Percentiles rank a stretch among this genome's conserved stretches.
Conservation (phyloP, 768 basidiomycete species). For the Baorangia bicolor region DNA sequence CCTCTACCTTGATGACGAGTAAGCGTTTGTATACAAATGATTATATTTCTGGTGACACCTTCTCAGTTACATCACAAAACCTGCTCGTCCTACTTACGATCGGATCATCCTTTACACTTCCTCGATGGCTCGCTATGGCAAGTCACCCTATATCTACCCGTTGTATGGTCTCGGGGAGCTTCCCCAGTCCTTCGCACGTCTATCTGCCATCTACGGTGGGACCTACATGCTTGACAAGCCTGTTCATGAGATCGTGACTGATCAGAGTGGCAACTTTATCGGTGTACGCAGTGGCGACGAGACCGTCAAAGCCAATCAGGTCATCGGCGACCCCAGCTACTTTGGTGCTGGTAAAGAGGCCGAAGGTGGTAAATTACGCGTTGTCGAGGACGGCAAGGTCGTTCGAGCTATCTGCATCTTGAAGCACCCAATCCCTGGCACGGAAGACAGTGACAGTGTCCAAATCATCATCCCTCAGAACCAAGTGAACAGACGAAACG, state of each 20-base stretch:
- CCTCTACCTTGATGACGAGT: conserved; percentile 97
- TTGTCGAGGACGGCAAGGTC: conserved; percentile 91
- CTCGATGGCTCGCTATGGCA: conserved; percentile 98
- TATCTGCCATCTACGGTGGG: conserved; percentile 97
- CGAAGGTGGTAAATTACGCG: conserved; percentile 78
- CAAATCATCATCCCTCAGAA: conserved; percentile 99
- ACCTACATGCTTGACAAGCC: conserved; percentile 99
- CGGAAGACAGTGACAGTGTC: conserved; percentile 90
- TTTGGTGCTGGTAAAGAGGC: conserved; percentile 73
- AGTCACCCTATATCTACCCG: conserved; percentile 99
- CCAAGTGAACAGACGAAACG: conserved; percentile 90
- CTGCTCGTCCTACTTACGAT: conserved; percentile 87
- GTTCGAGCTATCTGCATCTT: conserved; percentile 96
- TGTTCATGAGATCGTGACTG: conserved; percentile 88
- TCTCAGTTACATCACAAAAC: conserved; percentile 85
- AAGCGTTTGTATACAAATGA: conserved; percentile 30
- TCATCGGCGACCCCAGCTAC: conserved; percentile 98
- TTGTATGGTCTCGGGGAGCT: conserved; percentile 98
- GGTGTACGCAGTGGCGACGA: conserved; percentile 89
- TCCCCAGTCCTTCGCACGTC: conserved; percentile 96
- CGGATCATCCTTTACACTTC: conserved; percentile 97
- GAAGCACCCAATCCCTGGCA: conserved; percentile 97
- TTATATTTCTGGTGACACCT: conserved; percentile 9
- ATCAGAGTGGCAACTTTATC: conserved; percentile 82
- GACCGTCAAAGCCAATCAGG: conserved; percentile 95